Conservation (phyloP, 2,329 filamentous ascomycete genomes). For the Penicillium griseofulvum region DNA sequence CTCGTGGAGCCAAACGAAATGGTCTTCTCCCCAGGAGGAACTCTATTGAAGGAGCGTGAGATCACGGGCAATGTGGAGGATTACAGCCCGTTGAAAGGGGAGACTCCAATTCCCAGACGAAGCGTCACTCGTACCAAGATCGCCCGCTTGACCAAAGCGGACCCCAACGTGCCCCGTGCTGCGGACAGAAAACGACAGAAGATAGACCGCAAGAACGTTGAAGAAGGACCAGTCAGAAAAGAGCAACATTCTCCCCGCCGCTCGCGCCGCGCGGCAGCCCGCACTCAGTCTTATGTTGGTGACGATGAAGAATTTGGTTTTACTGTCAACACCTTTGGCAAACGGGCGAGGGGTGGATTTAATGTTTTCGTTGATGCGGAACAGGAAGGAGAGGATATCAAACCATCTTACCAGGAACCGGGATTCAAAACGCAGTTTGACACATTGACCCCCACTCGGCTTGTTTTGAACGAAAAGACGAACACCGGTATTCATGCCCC, state of each 20-base stretch:
- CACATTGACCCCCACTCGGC: conserved; percentile 20
- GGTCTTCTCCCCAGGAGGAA: conserved; percentile 47
- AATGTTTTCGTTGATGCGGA: conserved; percentile 39
- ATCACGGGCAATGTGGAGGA: conserved; percentile 51
- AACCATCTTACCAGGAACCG: conserved; percentile 10
- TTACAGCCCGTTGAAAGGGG: conserved; percentile 47
- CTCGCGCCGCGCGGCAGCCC: conserved; percentile 16
- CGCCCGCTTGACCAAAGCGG: conserved; percentile 27
- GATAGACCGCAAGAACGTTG: conserved; percentile 12
- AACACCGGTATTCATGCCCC: conserved; percentile 14
- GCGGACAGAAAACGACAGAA: conserved; percentile 28
- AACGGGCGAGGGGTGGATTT: conserved; percentile 32
- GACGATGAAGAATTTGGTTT: conserved; percentile 37
- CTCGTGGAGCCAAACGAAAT: conserved; percentile 48
- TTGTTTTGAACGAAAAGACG: conserved; percentile 23
- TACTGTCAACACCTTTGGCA: conserved; percentile 29
- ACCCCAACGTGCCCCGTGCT: conserved; percentile 34
- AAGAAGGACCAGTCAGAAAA: conserved; percentile 15
- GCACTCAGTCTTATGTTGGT: conserved; percentile 21
- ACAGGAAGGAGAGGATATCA: background rate
- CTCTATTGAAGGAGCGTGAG: conserved; percentile 42
- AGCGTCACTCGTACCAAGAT: conserved; percentile 30
- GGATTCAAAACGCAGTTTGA: conserved; percentile 5
- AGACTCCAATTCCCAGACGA: conserved; percentile 43
- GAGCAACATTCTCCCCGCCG: conserved; percentile 20